Evolutionary conservation across 2,329 filamentous ascomycete species (phyloP).

Genomic region (Dendrostoma leiphaemia): DNA sequence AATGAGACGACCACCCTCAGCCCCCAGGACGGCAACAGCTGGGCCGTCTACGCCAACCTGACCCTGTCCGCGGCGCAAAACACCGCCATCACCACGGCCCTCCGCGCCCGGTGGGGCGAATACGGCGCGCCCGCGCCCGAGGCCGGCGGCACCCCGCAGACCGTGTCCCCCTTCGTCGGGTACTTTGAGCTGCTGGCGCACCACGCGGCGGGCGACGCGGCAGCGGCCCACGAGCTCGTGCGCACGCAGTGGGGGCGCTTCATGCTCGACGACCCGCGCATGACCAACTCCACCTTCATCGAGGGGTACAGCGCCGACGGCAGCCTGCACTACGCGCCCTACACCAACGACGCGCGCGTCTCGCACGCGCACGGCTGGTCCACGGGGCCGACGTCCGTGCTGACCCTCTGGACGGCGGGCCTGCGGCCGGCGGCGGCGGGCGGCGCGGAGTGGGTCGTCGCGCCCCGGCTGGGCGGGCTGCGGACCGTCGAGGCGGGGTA

Average conservation of each 20-base stretch:
- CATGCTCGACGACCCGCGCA: slow-evolving; percentile 15
- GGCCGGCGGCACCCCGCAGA: neutral
- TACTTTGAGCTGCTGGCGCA: slow-evolving; percentile 12
- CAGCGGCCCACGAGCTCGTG: slow-evolving; percentile 7
- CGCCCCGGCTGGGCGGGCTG: slow-evolving; percentile 8
- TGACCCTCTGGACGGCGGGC: slow-evolving; percentile 8
- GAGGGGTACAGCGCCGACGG: slow-evolving; percentile 15
- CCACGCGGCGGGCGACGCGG: slow-evolving; percentile 4
- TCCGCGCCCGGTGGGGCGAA: slow-evolving; percentile 4
- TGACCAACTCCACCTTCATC: slow-evolving; percentile 14
- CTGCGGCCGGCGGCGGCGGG: slow-evolving; percentile 7
- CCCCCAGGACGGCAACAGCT: slow-evolving; percentile 15
- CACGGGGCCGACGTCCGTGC: slow-evolving; percentile 9
- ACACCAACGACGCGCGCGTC: slow-evolving; percentile 12
- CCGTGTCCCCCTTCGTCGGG: slow-evolving; percentile 16
- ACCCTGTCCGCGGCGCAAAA: slow-evolving; percentile 3
- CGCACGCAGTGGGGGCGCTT: slow-evolving; percentile 12
- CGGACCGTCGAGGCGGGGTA: neutral
- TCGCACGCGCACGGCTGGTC: slow-evolving; percentile 14
- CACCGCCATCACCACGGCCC: slow-evolving; percentile 3
- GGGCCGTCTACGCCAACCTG: slow-evolving; percentile 13
- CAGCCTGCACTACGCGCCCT: slow-evolving; percentile 11
- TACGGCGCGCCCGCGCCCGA: slow-evolving; percentile 15
- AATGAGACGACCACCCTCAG: slow-evolving; percentile 43
- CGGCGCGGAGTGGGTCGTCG: slow-evolving; percentile 4